Base-by-base conservation (phyloP, 164 flowering plant genomes). In the Warburgia ugandensis region DNA sequence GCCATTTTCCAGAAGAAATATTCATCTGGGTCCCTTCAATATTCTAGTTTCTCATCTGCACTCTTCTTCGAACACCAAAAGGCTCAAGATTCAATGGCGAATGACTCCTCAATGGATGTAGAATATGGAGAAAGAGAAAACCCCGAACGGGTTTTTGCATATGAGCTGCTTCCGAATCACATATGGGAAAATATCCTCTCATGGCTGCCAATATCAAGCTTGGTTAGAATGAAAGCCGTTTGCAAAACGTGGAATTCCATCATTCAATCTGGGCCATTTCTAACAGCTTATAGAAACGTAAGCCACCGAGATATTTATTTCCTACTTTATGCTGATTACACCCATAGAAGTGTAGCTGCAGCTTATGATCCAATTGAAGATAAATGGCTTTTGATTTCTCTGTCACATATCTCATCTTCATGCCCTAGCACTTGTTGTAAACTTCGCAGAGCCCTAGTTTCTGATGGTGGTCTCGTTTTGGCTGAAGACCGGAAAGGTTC, bases 111-210 rank as follows among this genome's bases (percentile, higher is more conserved):
- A n/a, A n/a, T n/a, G n/a, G n/a, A n/a, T n/a, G n/a, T n/a, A n/a
- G n/a, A n/a, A n/a, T n/a, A n/a, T n/a, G n/a, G n/a, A n/a, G n/a
- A n/a, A n/a, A n/a, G n/a, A n/a, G n/a, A n/a, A n/a, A n/a, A n/a
- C n/a, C n/a, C 29, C 5, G 35, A 37, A 14, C 5, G 13, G 41
- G 17, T 33, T 39, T 16, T 26, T 38, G 12, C 46, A 8, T 56
- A 46, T 45, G 53, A 58, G 27, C 50, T 30, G 28, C 27, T 58
- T 26, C 62, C 62, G 2, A 1, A 30, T 28, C 55, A 58, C 48
- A 50, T 58, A 14, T 58, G 55, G 55, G 55, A 58, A 20, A 50
- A 30, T 22, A 58, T 58, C 38, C 43, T 58, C 19, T 58, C 55
- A 2, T 16, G 14, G 5, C 55, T 58, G 29, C 55, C 55, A 1